phyloP scores from a whole-genome alignment of 78 protist genomes.

The Guillardia theta region DNA sequence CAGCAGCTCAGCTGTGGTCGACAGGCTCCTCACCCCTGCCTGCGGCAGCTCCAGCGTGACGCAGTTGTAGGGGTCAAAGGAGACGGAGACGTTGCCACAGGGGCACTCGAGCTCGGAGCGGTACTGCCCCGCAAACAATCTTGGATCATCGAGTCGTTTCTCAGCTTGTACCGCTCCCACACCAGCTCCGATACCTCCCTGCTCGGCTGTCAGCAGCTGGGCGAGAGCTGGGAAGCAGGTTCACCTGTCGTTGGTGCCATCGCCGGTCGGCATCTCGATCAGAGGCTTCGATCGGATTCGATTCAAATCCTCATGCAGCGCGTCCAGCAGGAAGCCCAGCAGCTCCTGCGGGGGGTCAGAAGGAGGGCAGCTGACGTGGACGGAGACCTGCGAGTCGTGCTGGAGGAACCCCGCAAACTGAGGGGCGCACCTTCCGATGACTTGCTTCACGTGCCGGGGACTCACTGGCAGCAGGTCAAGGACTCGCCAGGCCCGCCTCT shows the following conservation, averaged over 20 bases:
- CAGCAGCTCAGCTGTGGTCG: too few species aligned
- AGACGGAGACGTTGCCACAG: not conserved
- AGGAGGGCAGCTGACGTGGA: too few species aligned
- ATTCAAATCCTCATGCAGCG: slow-evolving; percentile 26
- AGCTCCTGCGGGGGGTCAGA: too few species aligned
- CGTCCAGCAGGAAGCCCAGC: slow-evolving; percentile 46
- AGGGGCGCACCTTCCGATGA: slow-evolving; percentile 10
- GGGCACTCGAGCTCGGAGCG: slow-evolving; percentile 31
- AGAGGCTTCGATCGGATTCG: not conserved
- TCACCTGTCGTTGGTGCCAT: slow-evolving; percentile 8
- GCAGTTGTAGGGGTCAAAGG: slow-evolving; percentile 12
- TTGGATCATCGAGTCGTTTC: not conserved
- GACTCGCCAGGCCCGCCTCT: too few species aligned
- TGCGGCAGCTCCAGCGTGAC: not conserved
- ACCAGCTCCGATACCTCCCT: not conserved
- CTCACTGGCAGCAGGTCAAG: not conserved
- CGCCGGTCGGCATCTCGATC: not conserved
- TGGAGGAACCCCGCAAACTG: not conserved
- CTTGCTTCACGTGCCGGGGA: not conserved
- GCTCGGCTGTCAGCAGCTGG: too few species aligned
- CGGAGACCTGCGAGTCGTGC: slow-evolving; percentile 52
- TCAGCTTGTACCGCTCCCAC: slow-evolving; percentile 2
- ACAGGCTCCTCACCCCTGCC: too few species aligned
- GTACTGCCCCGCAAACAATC: not conserved
- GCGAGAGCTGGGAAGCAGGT: too few species aligned